Evolutionary conservation across 495 filamentous ascomycete genomes (phyloP), one percentile per base, ranked within the genome.

Genomic region (Podospora pseudopauciseta): DNA sequence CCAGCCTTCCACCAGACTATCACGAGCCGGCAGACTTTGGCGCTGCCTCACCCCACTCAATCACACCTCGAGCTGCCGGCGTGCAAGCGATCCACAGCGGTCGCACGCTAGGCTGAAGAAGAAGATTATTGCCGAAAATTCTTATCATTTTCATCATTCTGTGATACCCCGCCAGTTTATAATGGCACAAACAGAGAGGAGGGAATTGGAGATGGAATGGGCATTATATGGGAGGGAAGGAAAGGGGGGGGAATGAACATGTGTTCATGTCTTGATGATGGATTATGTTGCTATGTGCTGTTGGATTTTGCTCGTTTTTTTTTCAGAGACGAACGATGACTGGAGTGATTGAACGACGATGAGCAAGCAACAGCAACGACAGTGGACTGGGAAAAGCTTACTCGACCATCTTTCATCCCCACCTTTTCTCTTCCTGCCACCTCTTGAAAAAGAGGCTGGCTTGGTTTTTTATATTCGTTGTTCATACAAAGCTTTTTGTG

Each of bases 61-160:
- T 76, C 55, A 79, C 83, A 30, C 75, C 78, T 65, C 77, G 84
- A 72, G 79, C 80, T 60, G 73, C 82, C 28, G 83, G 76, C 60
- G 75, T 83, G 60, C 83, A 84, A 70, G 78, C 82, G 32, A 84
- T 86, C 64, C 80, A 82, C 63, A 86, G 80, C 67, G 81, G 81
- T 56, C 78, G 83, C 53, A 79, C 81, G 62, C 70, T 85, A 34
- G 82, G 79, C 58, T 86, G 56, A 67, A 23, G 19, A 28, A n/a
- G 39, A 28, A 20, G 15, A 16, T 6, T 28, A 15, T 34, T 26
- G 59, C 26, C 16, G 27, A 27, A 30, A 30, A 61, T 61, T 61
- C 59, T 61, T 28, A 26, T 26, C 13, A 20, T 28, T 32, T 30
- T 34, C 3, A 23, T 67, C 68, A 9, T 60, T 63, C 56, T 66